These are phyloP conservation scores for Bimuria novae-zelandiae DNA, from an alignment of 2,329 filamentous ascomycete species.

Conservation along the genomic window DNA sequence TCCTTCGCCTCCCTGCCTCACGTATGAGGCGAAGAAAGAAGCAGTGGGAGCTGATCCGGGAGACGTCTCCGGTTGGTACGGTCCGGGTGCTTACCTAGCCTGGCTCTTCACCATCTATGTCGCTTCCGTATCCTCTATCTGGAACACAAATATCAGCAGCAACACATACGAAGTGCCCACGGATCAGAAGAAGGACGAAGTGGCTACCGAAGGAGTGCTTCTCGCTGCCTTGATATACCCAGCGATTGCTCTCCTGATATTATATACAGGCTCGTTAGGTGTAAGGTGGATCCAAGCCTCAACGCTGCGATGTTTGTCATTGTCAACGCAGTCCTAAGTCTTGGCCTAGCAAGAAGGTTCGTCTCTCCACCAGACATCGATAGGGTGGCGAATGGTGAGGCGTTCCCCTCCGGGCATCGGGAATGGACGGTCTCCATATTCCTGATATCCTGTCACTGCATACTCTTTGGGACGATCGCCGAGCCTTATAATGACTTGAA, in stretches of 20 bases:
- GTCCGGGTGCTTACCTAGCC: not conserved
- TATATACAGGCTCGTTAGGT: not conserved
- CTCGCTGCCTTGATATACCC: not conserved
- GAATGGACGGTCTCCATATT: not conserved
- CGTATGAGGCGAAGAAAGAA: not conserved
- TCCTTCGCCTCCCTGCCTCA: not conserved
- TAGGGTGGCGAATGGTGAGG: not conserved
- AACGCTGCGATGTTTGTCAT: not conserved
- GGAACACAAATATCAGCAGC: not conserved
- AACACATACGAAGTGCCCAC: not conserved
- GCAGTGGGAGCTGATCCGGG: not conserved
- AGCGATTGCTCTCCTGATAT: not conserved
- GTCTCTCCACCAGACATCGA: not conserved
- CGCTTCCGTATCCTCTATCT: not conserved
- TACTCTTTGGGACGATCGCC: not conserved
- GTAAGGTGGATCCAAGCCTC: not conserved
- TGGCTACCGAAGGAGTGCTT: not conserved
- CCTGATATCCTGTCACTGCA: not conserved
- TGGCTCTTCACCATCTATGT: not conserved
- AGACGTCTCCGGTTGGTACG: not conserved
- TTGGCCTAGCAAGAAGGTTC: not conserved
- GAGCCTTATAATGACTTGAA: not conserved
- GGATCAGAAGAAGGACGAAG: not conserved
- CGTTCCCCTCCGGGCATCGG: not conserved
- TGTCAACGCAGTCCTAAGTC: not conserved